Evolutionary conservation across 2,329 filamentous ascomycete species (phyloP).

Genomic region (Nigrospora oryzae): DNA sequence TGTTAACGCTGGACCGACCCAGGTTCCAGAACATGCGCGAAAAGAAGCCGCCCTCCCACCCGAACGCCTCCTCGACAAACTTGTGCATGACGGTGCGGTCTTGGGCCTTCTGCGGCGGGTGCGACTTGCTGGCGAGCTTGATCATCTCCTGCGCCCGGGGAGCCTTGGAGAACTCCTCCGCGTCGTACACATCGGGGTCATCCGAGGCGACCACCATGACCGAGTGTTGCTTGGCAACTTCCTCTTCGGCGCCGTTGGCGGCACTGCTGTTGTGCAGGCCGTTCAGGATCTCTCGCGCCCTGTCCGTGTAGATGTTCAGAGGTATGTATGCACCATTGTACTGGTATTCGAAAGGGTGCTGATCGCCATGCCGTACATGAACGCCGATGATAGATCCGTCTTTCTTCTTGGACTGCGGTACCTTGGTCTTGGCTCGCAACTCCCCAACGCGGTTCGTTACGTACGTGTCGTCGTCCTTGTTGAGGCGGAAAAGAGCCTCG

Average conservation of each 20-base stretch:
- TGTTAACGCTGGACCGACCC: constrained; percentile 39
- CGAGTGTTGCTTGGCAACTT: constrained; percentile 27
- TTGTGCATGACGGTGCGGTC: constrained; percentile 47
- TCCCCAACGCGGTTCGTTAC: constrained; percentile 49
- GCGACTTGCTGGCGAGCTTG: constrained; percentile 59
- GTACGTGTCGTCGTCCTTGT: constrained; percentile 56
- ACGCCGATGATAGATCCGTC: constrained; percentile 56
- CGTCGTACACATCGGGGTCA: constrained; percentile 66
- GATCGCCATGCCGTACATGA: constrained; percentile 74
- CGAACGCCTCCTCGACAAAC: constrained; percentile 68
- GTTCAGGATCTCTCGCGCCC: constrained; percentile 47
- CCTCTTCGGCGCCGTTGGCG: constrained; percentile 22
- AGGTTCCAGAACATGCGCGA: constrained; percentile 73
- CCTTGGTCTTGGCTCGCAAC: constrained; percentile 38
- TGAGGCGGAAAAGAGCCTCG: constrained; percentile 65
- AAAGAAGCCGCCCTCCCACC: constrained; percentile 87
- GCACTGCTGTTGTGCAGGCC: constrained; percentile 33
- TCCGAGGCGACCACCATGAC: constrained; percentile 67
- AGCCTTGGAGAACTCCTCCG: constrained; percentile 50
- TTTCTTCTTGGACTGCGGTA: constrained; percentile 31
- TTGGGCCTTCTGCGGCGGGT: constrained; percentile 28
- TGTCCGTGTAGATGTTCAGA: constrained; percentile 55
- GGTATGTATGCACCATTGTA: constrained; percentile 75
- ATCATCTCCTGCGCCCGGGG: constrained; percentile 68
- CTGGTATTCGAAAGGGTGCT: constrained; percentile 68